A percentile compares a stretch with the other conserved stretches of the same genome.
Evolutionary conservation across 768 basidiomycete genomes (phyloP).

Genomic region (Amanita rubescens): DNA sequence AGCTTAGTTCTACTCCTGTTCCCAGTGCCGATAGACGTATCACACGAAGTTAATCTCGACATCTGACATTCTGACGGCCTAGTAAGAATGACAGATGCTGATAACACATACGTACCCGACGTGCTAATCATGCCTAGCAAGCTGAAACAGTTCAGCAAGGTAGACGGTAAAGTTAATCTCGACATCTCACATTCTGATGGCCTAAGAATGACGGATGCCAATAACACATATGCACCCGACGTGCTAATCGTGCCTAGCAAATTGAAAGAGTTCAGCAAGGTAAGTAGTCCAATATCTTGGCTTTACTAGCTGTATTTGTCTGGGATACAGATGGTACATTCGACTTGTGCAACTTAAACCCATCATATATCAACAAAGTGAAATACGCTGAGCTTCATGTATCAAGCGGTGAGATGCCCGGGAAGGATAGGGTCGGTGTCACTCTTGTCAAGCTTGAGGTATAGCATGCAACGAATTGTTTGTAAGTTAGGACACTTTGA

Average conservation of each 20-base stretch:
- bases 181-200: no score
- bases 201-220: no score
- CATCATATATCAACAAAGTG: constrained; percentile 64
- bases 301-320: background rate
- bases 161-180: no score
- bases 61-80: constrained; percentile 61
- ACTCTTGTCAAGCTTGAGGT: constrained; percentile 26
- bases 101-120: constrained; percentile 59
- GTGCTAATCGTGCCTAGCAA: constrained; percentile 83
- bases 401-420: constrained; percentile 16
- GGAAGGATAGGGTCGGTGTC: constrained; percentile 27
- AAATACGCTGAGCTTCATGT: constrained; percentile 44
- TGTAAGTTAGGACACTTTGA: no score
- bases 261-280: constrained; percentile 88
- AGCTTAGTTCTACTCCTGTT: constrained; percentile 99
- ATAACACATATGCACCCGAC: constrained; percentile 59
- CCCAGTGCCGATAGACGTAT: constrained; percentile 69
- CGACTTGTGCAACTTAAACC: constrained; percentile 79
- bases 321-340: constrained; percentile 58
- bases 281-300: constrained; percentile 19
- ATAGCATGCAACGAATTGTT: background rate
- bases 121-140: constrained; percentile 83
- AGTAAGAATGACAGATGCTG: constrained; percentile 30
- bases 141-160: constrained; percentile 88
- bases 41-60: constrained; percentile 84